These are phyloP conservation scores for Betula pendula DNA, from an alignment of 306 rosid species.

Conservation along the genomic window DNA sequence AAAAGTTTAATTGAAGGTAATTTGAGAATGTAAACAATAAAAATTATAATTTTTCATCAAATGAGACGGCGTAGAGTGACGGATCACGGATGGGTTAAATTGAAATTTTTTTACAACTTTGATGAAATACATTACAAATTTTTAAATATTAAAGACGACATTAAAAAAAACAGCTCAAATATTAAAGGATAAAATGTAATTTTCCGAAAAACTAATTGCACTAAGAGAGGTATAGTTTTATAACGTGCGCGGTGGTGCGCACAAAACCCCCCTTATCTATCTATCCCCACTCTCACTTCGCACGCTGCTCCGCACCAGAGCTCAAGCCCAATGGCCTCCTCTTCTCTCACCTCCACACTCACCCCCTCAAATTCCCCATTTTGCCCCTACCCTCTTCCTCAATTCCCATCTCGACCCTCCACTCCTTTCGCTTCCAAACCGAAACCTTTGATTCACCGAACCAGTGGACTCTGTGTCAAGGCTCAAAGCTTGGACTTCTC, in stretches of 20 bases:
- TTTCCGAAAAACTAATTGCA: too few species aligned
- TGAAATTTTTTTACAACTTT: too few species aligned
- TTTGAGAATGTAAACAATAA: too few species aligned
- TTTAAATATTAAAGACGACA: too few species aligned
- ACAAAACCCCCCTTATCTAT: conserved; percentile 6
- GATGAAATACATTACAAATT: too few species aligned
- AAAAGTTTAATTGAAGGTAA: too few species aligned
- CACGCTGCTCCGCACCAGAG: conserved; percentile 10
- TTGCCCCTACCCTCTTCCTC: conserved; percentile 19
- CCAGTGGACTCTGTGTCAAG: conserved; percentile 26
- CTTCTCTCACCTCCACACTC: conserved; percentile 46
- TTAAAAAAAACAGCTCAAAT: too few species aligned
- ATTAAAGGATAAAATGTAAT: too few species aligned
- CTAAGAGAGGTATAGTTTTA: background rate
- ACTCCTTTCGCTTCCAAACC: conserved; percentile 23
- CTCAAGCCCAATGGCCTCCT: conserved; percentile 58
- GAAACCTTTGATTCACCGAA: conserved; percentile 6
- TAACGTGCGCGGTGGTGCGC: conserved; percentile 10
- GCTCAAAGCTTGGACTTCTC: conserved; percentile 70
- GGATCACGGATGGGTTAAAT: too few species aligned
- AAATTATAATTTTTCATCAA: too few species aligned
- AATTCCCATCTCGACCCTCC: conserved; percentile 20
- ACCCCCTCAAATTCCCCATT: conserved; percentile 29
- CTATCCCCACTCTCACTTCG: background rate
- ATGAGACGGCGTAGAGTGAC: too few species aligned